These are phyloP conservation scores for Phialophora expanda DNA, from an alignment of 2,329 filamentous ascomycete genomes.

Conservation along the genomic window DNA sequence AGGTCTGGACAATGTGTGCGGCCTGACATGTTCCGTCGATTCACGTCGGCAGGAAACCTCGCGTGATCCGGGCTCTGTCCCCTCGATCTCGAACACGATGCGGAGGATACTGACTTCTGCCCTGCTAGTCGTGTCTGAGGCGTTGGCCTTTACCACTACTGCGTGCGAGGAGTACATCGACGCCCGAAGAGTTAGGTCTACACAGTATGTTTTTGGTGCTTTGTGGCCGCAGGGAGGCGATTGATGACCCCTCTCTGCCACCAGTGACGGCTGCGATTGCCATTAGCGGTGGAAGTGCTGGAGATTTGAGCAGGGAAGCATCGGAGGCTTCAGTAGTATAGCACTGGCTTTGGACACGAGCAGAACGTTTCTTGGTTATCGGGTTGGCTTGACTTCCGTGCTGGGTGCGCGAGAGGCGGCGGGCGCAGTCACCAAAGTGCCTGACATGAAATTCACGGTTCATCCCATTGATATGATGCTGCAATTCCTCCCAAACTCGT, in stretches of 20 bases:
- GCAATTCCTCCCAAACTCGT: neutral
- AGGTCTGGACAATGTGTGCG: too few relatives aligned
- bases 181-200: neutral
- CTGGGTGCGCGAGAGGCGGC: neutral
- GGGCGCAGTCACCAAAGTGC: conserved; percentile 11
- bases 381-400: neutral
- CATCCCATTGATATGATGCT: conserved; percentile 5
- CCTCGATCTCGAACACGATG: neutral
- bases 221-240: neutral
- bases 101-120: neutral
- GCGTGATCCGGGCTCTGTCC: neutral
- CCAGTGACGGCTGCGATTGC: neutral
- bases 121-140: neutral
- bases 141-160: neutral
- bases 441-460: neutral
- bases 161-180: neutral
- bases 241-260: neutral
- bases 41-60: too few relatives aligned
- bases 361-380: neutral
- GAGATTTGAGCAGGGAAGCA: neutral
- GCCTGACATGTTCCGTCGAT: too few relatives aligned
- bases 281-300: neutral
- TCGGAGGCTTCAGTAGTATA: neutral
- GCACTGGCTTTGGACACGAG: neutral
- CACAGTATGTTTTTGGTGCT: neutral